Conservation (phyloP, 2,329 filamentous ascomycete genomes). For the Parastagonospora nodorum region DNA sequence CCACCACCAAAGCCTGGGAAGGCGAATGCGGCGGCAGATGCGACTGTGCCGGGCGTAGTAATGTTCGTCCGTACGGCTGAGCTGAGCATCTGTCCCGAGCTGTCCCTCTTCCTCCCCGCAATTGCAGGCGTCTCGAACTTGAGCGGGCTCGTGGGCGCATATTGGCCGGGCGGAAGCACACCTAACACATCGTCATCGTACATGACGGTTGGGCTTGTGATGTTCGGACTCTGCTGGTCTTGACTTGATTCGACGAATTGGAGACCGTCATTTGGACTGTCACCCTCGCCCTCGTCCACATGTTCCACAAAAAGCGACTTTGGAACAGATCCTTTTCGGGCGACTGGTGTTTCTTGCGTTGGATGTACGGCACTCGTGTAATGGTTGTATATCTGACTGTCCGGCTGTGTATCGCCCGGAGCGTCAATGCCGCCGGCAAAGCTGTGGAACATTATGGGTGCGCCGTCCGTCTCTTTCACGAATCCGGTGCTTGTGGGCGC, state of each 20-base stretch:
- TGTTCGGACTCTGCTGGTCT: conserved; percentile 22
- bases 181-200: conserved; percentile 29
- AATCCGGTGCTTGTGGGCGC: conserved; percentile 33
- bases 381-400: conserved; percentile 53
- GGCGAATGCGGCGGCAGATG: conserved; percentile 44
- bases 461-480: conserved; percentile 20
- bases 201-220: conserved; percentile 38
- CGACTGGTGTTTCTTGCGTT: conserved; percentile 7
- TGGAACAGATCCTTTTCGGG: conserved; percentile 9
- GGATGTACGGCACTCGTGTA: conserved; percentile 40
- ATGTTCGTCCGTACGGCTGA: conserved; percentile 40
- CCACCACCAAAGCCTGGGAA: conserved; percentile 36
- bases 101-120: conserved; percentile 46
- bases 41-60: conserved; percentile 49
- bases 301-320: conserved; percentile 28
- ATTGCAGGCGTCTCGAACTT: conserved; percentile 51
- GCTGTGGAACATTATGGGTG: conserved; percentile 38
- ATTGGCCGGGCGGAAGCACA: conserved; percentile 18
- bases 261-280: conserved; percentile 15
- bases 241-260: conserved; percentile 35
- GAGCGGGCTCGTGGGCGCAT: conserved; percentile 36
- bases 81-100: conserved; percentile 48
- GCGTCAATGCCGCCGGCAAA: conserved; percentile 45
- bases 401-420: conserved; percentile 54
- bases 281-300: conserved; percentile 15